These are phyloP conservation scores for Talaromyces thailandensis DNA, from an alignment of 495 filamentous ascomycete genomes.

Conservation along the genomic window DNA sequence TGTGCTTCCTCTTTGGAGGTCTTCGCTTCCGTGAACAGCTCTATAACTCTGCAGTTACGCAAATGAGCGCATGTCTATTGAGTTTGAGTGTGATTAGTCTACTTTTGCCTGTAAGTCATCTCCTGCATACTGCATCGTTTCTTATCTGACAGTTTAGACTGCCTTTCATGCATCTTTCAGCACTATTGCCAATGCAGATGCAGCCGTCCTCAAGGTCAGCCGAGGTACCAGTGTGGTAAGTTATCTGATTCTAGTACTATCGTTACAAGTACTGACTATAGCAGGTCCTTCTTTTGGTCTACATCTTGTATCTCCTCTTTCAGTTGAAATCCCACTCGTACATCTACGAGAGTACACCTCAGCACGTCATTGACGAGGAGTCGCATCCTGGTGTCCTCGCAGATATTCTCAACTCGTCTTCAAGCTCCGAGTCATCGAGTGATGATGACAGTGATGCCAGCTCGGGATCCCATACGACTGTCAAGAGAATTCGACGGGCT, in stretches of 20 bases:
- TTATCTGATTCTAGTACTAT: constrained; percentile 6
- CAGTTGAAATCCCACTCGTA: constrained; percentile 89
- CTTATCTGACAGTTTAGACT: constrained; percentile 37
- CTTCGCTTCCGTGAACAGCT: constrained; percentile 86
- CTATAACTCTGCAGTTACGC: constrained; percentile 89
- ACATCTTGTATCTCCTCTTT: constrained; percentile 78
- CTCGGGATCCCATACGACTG: constrained; percentile 61
- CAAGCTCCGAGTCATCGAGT: constrained; percentile 51
- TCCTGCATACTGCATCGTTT: neutral
- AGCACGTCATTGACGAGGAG: constrained; percentile 83
- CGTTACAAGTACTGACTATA: neutral
- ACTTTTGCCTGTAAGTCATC: constrained; percentile 52
- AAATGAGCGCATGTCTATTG: constrained; percentile 89
- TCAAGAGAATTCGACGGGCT: constrained; percentile 62
- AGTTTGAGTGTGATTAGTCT: constrained; percentile 84
- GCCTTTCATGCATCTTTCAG: constrained; percentile 87
- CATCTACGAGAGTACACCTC: constrained; percentile 83
- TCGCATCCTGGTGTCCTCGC: constrained; percentile 76
- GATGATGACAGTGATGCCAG: constrained; percentile 57
- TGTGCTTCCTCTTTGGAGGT: constrained; percentile 82
- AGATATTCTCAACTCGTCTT: constrained; percentile 66
- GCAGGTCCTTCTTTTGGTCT: constrained; percentile 67
- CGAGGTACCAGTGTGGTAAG: constrained; percentile 81
- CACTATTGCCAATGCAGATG: constrained; percentile 50
- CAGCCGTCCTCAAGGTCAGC: constrained; percentile 68